phyloP scores from a whole-genome alignment of 495 filamentous ascomycete species.

The Hypoxylon crocopeplum region DNA sequence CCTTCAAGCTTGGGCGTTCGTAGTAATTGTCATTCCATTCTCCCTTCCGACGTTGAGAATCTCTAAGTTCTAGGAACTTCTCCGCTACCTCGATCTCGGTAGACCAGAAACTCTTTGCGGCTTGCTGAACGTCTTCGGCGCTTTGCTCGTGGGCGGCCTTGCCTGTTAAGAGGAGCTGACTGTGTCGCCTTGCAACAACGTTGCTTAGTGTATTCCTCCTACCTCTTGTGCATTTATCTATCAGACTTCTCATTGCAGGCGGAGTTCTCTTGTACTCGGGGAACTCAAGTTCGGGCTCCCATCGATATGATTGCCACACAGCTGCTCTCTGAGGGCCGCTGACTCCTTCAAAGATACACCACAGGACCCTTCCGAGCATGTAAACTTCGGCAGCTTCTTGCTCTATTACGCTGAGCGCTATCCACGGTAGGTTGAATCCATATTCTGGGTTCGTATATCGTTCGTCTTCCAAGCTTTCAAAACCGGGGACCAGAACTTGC shows the following conservation, averaged over 20 bases:
- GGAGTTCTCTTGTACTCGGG: constrained; percentile 51
- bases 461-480: constrained; percentile 46
- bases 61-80: constrained; percentile 44
- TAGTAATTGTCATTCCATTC: constrained; percentile 54
- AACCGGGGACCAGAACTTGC: constrained; percentile 46
- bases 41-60: constrained; percentile 39
- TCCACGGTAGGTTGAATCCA: constrained; percentile 57
- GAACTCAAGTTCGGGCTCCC: constrained; percentile 57
- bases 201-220: constrained; percentile 45
- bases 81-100: constrained; percentile 50
- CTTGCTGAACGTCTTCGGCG: constrained; percentile 39
- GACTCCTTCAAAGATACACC: constrained; percentile 61
- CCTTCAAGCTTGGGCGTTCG: constrained; percentile 44
- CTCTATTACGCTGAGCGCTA: constrained; percentile 48
- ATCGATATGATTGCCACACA: constrained; percentile 56
- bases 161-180: constrained; percentile 44
- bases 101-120: constrained; percentile 49
- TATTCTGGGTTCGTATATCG: constrained; percentile 43
- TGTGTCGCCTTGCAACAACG: constrained; percentile 45
- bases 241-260: constrained; percentile 43
- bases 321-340: constrained; percentile 53
- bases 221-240: constrained; percentile 54
- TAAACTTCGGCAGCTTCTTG: constrained; percentile 59
- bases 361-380: constrained; percentile 58
- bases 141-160: constrained; percentile 28